Conservation (phyloP, 768 basidiomycete species). For the Hericium erinaceus region DNA sequence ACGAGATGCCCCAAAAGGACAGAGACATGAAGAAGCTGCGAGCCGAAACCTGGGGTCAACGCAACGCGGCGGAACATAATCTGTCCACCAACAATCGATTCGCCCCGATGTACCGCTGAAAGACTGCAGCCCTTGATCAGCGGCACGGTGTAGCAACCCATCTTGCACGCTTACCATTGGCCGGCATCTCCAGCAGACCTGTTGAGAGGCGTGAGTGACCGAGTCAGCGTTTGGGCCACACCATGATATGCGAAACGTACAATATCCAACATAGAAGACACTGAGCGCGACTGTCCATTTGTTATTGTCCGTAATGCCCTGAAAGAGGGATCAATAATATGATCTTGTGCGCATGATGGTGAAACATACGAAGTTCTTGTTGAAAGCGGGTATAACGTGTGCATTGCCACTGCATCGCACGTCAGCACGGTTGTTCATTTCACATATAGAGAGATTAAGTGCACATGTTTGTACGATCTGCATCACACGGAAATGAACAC, state of each 20-base stretch:
- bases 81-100: conserved; percentile 38
- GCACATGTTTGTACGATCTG: conserved; percentile 52
- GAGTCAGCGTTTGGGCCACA: neutral
- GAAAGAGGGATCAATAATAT: neutral
- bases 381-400: conserved; percentile 42
- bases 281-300: conserved; percentile 49
- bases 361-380: conserved; percentile 38
- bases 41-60: neutral
- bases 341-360: neutral
- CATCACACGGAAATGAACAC: neutral
- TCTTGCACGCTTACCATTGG: conserved; percentile 30
- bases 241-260: conserved; percentile 20
- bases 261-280: conserved; percentile 54
- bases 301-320: conserved; percentile 44
- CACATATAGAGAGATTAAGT: conserved; percentile 7
- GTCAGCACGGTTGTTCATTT: neutral
- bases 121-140: conserved; percentile 24
- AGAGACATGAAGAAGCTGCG: conserved; percentile 45
- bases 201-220: neutral
- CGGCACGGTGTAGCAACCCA: neutral
- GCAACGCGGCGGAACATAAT: neutral
- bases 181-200: conserved; percentile 50
- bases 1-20: conserved; percentile 43
- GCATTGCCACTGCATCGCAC: conserved; percentile 39
- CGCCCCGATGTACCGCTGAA: conserved; percentile 48